Base-by-base conservation (phyloP, 1,139 yeast species). In the Dujonia santamariae region DNA sequence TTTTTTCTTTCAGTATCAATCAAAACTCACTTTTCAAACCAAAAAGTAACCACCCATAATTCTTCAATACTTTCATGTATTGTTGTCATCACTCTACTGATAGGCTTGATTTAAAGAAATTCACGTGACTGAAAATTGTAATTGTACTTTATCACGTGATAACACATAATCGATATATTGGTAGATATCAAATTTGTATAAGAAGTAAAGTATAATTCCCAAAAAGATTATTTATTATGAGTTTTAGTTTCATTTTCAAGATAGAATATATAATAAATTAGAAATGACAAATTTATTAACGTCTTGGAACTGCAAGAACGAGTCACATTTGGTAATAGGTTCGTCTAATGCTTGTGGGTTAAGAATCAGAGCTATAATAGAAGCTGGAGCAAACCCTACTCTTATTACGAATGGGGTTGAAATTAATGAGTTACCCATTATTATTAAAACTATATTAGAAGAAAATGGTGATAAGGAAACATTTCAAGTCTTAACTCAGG, bases 261-360 rank as follows among this genome's bases (percentile, higher is more conserved):
- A n/a, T n/a, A n/a, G n/a, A n/a, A n/a, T n/a, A n/a, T n/a, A n/a
- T n/a, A n/a, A n/a, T n/a, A n/a, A n/a, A n/a, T n/a, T n/a, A n/a
- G 12, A 8, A 7, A 61, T 59, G 63, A 48, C 61, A 19, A 59
- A 50, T 27, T 51, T 81, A 27, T 54, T 81, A 30, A 63, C 80
- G 3, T 73, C 85, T 2, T 57, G 71, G 35, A 59, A 71, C 38
- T 67, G 83, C 35, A 42, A 51, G 7, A 78, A 63, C 16, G 85
- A 83, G 47, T 59, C 60, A 1, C 85, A 80, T 45, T 57, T 86
- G 27, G 68, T 87, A 2, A 58, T 85, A 7, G 95, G 95, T 1
- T 53, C 70, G 2, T 63, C 82, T 3, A 68, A 72, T 8, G 61
- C 77, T 16, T 62, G 80, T 1, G 54, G 63, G n/a, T 61, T 67